phyloP scores from a whole-genome alignment of 495 filamentous ascomycete genomes.

The Penicillium cinerascens region DNA sequence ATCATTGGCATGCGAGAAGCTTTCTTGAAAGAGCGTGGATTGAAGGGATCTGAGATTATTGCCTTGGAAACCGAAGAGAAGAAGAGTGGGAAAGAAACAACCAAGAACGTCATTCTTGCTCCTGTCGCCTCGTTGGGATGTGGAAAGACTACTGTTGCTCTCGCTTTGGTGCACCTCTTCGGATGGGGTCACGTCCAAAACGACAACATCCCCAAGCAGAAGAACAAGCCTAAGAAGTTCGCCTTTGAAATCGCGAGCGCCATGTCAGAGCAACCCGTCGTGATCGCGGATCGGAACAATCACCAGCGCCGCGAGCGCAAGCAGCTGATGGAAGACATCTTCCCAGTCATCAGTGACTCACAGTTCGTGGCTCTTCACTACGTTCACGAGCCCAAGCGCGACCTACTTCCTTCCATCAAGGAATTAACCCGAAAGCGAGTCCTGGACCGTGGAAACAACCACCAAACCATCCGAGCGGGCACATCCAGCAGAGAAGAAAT shows the following conservation, averaged over 20 bases:
- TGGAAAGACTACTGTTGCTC: slow-evolving; percentile 89
- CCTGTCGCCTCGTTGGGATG: slow-evolving; percentile 92
- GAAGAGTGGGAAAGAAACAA: slow-evolving; percentile 42
- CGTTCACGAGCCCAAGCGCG: slow-evolving; percentile 65
- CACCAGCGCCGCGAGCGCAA: slow-evolving; percentile 81
- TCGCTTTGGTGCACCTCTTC: slow-evolving; percentile 80
- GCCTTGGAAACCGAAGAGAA: slow-evolving; percentile 49
- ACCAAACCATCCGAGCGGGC: slow-evolving; percentile 90
- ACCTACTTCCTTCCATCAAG: slow-evolving; percentile 59
- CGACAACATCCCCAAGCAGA: slow-evolving; percentile 83
- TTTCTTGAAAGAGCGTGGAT: slow-evolving; percentile 73
- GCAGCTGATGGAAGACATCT: slow-evolving; percentile 80
- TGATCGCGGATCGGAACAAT: slow-evolving; percentile 93
- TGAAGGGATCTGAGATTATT: slow-evolving; percentile 84
- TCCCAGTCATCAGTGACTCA: slow-evolving; percentile 53
- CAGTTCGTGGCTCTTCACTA: slow-evolving; percentile 90
- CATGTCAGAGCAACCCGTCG: slow-evolving; percentile 60
- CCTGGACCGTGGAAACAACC: slow-evolving; percentile 84
- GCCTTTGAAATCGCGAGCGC: slow-evolving; percentile 59
- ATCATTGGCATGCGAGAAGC: slow-evolving; percentile 88
- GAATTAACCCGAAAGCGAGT: slow-evolving; percentile 76
- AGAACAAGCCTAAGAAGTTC: slow-evolving; percentile 67
- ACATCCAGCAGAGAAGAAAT: slow-evolving; percentile 63
- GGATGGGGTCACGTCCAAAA: slow-evolving; percentile 95
- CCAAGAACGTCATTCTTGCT: slow-evolving; percentile 67